Conservation (phyloP, 768 basidiomycete genomes). For the Lactarius sanguifluus region DNA sequence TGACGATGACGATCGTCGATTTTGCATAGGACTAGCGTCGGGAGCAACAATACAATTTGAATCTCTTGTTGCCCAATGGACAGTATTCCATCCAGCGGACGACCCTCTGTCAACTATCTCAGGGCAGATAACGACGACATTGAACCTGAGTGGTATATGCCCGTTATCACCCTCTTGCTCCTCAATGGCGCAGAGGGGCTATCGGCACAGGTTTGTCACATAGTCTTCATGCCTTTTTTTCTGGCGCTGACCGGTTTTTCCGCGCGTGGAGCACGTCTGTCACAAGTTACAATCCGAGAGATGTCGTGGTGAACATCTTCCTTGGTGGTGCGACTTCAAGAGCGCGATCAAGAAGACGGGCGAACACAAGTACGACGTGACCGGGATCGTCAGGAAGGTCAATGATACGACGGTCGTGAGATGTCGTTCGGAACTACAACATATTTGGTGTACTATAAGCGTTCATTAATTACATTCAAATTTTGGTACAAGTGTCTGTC, state of each 20-base stretch:
- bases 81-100: conserved; percentile 79
- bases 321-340: conserved; percentile 99
- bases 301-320: conserved; percentile 87
- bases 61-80: conserved; percentile 77
- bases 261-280: conserved; percentile 89
- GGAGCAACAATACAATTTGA: conserved; percentile 83
- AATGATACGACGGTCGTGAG: too few relatives aligned
- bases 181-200: conserved; percentile 90
- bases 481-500: too few relatives aligned
- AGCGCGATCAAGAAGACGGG: conserved; percentile 67
- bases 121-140: conserved; percentile 83
- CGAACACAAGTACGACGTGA: conserved; percentile 64
- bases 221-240: conserved; percentile 7
- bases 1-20: conserved; percentile 88
- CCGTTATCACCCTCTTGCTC: conserved; percentile 84
- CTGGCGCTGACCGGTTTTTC: not conserved
- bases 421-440: too few relatives aligned
- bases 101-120: conserved; percentile 78
- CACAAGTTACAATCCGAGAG: conserved; percentile 88
- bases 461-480: too few relatives aligned
- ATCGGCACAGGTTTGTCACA: conserved; percentile 79
- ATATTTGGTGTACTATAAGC: too few relatives aligned
- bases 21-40: conserved; percentile 91
- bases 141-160: conserved; percentile 81
- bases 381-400: too few relatives aligned